Percentiles rank a stretch among this genome's conserved stretches.
These are phyloP conservation scores for Aspergillus candidus DNA, from an alignment of 2,329 filamentous ascomycete genomes.

Conservation along the genomic window DNA sequence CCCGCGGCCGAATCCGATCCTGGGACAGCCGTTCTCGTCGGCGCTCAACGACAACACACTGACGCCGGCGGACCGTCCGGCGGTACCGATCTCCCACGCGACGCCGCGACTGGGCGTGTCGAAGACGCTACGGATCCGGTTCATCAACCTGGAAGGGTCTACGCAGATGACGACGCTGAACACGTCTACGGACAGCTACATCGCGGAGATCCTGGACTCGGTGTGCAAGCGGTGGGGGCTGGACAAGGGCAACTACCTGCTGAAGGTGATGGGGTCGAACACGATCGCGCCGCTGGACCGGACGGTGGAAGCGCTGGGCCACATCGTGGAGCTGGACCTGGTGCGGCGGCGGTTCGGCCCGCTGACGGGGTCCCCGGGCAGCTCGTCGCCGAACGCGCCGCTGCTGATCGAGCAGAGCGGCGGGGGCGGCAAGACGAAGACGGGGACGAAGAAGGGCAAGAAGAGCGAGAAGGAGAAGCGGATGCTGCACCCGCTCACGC, in stretches of 20 bases:
- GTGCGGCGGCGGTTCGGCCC: conserved; percentile 57
- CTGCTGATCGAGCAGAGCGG: conserved; percentile 45
- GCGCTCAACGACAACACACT: conserved; percentile 41
- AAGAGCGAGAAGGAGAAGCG: conserved; percentile 39
- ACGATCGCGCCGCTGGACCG: conserved; percentile 59
- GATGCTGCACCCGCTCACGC: conserved; percentile 42
- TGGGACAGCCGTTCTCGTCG: conserved; percentile 42
- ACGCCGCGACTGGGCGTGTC: conserved; percentile 52
- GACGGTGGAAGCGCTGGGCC: conserved; percentile 58
- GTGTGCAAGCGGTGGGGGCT: conserved; percentile 57
- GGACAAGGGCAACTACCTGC: conserved; percentile 58
- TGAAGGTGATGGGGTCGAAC: conserved; percentile 58
- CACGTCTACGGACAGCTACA: conserved; percentile 60
- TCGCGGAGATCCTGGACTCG: conserved; percentile 60
- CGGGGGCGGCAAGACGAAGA: conserved; percentile 15
- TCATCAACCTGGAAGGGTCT: conserved; percentile 54
- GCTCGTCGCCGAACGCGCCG: conserved; percentile 59
- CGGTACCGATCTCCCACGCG: conserved; percentile 39
- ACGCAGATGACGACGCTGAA: conserved; percentile 49
- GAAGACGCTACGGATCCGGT: conserved; percentile 55
- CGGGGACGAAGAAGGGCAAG: conserved; percentile 27
- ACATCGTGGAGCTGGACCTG: conserved; percentile 56
- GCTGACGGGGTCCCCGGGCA: conserved; percentile 53
- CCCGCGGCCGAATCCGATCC: conserved; percentile 36
- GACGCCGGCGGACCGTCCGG: conserved; percentile 43